These are phyloP conservation scores for Solanum arcanum DNA, from an alignment of 257 asterid genomes.

Conservation along the genomic window DNA sequence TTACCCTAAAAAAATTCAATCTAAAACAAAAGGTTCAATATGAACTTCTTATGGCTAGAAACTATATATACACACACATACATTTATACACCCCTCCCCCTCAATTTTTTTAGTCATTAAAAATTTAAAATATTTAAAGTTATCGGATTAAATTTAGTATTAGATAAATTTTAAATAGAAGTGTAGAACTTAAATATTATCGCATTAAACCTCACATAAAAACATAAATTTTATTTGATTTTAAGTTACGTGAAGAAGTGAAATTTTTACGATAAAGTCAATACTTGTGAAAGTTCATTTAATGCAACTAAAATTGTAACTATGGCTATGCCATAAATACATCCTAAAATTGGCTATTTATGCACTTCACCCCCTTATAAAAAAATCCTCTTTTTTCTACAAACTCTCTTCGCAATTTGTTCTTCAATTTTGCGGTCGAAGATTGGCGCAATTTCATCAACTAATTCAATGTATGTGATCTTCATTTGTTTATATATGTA, in stretches of 20 bases:
- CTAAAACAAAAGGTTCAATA: no score
- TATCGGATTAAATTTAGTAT: not conserved
- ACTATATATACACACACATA: no score
- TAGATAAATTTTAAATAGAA: not conserved
- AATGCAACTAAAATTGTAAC: not conserved
- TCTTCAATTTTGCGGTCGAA: not conserved
- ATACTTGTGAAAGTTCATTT: not conserved
- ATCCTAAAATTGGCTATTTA: not conserved
- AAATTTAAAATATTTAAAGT: no score
- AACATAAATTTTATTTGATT: not conserved
- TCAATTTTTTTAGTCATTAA: no score
- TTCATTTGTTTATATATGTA: not conserved
- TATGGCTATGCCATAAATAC: not conserved
- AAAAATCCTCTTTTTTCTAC: not conserved
- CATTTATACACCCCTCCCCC: not conserved
- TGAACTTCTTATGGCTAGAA: no score
- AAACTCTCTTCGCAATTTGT: not conserved
- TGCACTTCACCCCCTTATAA: not conserved
- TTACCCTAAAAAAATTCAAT: not conserved
- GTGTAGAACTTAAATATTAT: accelerated
- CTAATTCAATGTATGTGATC: not conserved
- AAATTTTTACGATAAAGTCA: not conserved
- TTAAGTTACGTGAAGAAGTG: not conserved
- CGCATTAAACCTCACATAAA: not conserved
- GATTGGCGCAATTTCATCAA: not conserved